Conservation (phyloP, 2,329 filamentous ascomycete genomes). For the Beauveria bassiana region DNA sequence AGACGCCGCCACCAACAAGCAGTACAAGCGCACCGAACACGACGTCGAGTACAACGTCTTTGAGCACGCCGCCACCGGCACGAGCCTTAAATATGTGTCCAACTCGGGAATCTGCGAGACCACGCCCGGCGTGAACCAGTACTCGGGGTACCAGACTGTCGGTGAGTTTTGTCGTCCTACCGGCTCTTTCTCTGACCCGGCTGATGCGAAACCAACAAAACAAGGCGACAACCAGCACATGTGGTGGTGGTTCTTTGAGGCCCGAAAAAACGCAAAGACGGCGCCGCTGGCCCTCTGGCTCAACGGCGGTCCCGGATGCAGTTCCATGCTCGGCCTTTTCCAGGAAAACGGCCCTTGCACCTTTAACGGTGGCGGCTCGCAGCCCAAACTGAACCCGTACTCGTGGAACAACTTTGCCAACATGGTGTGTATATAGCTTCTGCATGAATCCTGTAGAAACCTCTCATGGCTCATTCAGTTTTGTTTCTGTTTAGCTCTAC, state of each 20-base stretch:
- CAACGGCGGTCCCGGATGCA: conserved; percentile 34
- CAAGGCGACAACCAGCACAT: conserved; percentile 26
- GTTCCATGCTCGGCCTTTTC: conserved; percentile 33
- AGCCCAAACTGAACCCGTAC: conserved; percentile 35
- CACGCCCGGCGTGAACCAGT: conserved; percentile 11
- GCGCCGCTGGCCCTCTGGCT: conserved; percentile 31
- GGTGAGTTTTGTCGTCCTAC: conserved; percentile 30
- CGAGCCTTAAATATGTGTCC: conserved; percentile 38
- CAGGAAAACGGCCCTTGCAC: conserved; percentile 37
- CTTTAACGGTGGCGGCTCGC: conserved; percentile 27
- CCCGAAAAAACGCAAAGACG: conserved; percentile 17
- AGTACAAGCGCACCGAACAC: conserved; percentile 14
- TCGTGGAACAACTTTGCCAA: conserved; percentile 36
- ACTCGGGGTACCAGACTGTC: conserved; percentile 11
- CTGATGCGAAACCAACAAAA: neutral
- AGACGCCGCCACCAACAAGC: conserved; percentile 11
- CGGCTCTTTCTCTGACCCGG: neutral
- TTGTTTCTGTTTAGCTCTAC: conserved; percentile 11
- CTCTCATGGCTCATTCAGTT: conserved; percentile 15
- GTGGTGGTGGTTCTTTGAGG: conserved; percentile 37
- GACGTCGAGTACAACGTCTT: conserved; percentile 35
- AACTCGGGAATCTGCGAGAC: conserved; percentile 30
- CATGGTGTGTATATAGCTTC: conserved; percentile 20
- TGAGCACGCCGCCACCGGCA: conserved; percentile 37
- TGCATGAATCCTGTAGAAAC: conserved; percentile 13